Evolutionary conservation across 1,139 yeast species (phyloP), one percentile per base, ranked within the genome.

Genomic region (Magnusiomyces suaveolens): DNA sequence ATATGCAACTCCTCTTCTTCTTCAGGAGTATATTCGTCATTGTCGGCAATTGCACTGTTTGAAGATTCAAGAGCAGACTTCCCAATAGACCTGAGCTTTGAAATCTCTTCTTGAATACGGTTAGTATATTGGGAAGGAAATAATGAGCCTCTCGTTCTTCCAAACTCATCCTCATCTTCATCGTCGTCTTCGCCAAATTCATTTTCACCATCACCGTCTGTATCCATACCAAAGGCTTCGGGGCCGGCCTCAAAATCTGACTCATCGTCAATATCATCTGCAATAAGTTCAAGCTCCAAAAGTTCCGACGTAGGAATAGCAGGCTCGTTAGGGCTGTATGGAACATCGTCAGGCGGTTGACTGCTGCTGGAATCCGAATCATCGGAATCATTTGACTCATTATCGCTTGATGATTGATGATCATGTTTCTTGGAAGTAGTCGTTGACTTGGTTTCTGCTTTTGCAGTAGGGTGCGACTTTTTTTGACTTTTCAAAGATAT

Each of bases 231-330:
- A 41, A 41, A 41, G 10, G 44, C 44, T 16, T 18, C 44, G 3
- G 23, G 25, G 20, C 25, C 44, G 16, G 18, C 44, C 20, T 74
- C 75, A 10, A 70, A 73, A 43, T 63, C 64, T n/a, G 64, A 64
- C 20, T 67, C 72, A 12, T 73, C 78, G 43, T 72, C 78, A 38
- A 81, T 62, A 21, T 80, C 80, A 59, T 77, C 80, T 0, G 87
- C 84, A 2, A 83, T 63, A 12, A 77, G 56, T 53, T 77, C 80
- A 2, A 84, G 69, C 46, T 75, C 74, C 12, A 76, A 67, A 53
- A 84, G 72, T 57, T 83, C 85, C 6, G 78, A 75, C 0, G 78
- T 73, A 56, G 71, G 75, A 10, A 82, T 72, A 3, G 76, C 70
- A 14, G 46, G 46, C 6, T 23, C 20, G 6, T 49, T 23, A 12